These are phyloP conservation scores for Boletus mariae DNA, from an alignment of 1,284 basidiomycete genomes.

Conservation along the genomic window DNA sequence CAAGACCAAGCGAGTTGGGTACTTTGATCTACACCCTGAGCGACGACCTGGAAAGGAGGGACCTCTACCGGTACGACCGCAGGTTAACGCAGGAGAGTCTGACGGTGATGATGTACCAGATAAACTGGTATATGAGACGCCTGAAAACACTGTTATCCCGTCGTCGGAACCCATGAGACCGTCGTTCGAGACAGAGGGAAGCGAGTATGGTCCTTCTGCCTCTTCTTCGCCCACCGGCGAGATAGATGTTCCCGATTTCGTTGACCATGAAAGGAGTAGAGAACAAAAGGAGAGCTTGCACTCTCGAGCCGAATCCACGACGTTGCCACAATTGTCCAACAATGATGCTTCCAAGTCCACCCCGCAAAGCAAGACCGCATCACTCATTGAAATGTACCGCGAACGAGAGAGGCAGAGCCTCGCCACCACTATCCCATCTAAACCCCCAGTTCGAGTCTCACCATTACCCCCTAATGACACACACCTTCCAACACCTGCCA, in stretches of 20 bases:
- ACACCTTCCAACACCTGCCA: slow-evolving; percentile 2
- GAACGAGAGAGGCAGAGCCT: slow-evolving; percentile 54
- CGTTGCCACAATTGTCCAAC: slow-evolving; percentile 25
- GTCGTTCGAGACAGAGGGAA: slow-evolving; percentile 32
- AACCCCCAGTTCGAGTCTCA: slow-evolving; percentile 34
- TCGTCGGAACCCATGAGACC: slow-evolving; percentile 28
- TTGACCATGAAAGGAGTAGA: slow-evolving; percentile 36
- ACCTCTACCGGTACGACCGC: slow-evolving; percentile 29
- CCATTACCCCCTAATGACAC: slow-evolving; percentile 12
- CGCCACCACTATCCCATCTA: slow-evolving; percentile 28
- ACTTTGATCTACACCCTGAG: slow-evolving; percentile 69
- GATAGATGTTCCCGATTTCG: slow-evolving; percentile 32
- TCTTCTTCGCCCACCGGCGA: slow-evolving; percentile 28
- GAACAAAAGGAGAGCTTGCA: slow-evolving; percentile 32
- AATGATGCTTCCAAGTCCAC: slow-evolving; percentile 24
- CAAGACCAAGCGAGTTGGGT: slow-evolving; percentile 47
- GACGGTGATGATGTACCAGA: slow-evolving; percentile 35
- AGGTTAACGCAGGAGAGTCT: slow-evolving; percentile 30
- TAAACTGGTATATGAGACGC: slow-evolving; percentile 31
- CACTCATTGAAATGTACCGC: slow-evolving; percentile 78
- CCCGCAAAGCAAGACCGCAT: slow-evolving; percentile 58
- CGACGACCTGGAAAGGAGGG: slow-evolving; percentile 34
- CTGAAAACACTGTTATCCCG: slow-evolving; percentile 18
- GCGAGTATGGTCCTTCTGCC: slow-evolving; percentile 33
- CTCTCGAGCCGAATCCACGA: slow-evolving; percentile 29